Percentiles rank a stretch among this genome's conserved stretches.
Evolutionary conservation across 805 yeast species (phyloP).

Genomic region (Saccharomycopsis sp.): DNA sequence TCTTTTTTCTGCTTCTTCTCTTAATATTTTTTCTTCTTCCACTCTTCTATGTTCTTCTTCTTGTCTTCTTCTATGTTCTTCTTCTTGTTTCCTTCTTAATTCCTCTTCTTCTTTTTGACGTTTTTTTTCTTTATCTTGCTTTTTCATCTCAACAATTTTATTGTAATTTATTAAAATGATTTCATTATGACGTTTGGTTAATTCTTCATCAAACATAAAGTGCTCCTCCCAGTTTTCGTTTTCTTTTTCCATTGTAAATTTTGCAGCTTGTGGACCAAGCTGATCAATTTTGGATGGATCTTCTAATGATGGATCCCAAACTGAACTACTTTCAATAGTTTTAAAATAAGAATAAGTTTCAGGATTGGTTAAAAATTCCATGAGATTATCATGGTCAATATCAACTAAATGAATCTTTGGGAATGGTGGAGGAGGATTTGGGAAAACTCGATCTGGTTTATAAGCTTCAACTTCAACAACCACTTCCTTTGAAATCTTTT

Average conservation of each 20-base stretch:
- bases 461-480: too few relatives aligned
- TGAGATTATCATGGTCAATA: too few relatives aligned
- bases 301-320: conserved; percentile 8
- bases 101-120: background rate
- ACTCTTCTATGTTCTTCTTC: background rate
- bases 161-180: conserved; percentile 3
- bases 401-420: too few relatives aligned
- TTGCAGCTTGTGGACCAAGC: conserved; percentile 3
- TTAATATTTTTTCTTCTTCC: background rate
- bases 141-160: background rate
- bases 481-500: too few relatives aligned
- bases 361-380: conserved; percentile 11
- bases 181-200: conserved; percentile 9
- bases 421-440: too few relatives aligned
- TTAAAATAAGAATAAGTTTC: conserved; percentile 8
- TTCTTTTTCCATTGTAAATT: background rate
- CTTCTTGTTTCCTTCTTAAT: background rate
- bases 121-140: background rate
- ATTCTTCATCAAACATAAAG: conserved; percentile 1
- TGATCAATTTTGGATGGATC: conserved; percentile 5
- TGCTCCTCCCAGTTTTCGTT: too few relatives aligned
- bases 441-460: too few relatives aligned
- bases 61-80: background rate
- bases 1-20: background rate
- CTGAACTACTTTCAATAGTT: conserved; percentile 2